Evolutionary conservation across 768 basidiomycete species (phyloP).

Genomic region (Mycena amicta): DNA sequence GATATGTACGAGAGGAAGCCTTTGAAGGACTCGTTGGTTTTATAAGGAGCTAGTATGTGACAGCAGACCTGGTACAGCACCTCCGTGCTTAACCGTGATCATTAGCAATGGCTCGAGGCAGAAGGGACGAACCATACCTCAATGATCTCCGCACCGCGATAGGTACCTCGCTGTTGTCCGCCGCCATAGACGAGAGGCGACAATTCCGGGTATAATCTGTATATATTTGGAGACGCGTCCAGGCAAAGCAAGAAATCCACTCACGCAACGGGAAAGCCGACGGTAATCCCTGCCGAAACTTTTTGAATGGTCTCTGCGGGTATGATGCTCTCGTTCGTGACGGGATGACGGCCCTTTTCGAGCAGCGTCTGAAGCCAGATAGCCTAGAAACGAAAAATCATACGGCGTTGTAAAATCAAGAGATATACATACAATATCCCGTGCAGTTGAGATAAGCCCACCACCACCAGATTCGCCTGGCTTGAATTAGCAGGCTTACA

Average conservation of each 20-base stretch:
- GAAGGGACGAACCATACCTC: neutral
- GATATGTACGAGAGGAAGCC: conserved; percentile 27
- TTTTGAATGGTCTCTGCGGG: conserved; percentile 19
- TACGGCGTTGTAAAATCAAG: too few relatives aligned
- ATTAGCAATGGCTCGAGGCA: neutral
- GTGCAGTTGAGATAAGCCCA: conserved; percentile 26
- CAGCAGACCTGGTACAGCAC: neutral
- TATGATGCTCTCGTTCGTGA: conserved; percentile 17
- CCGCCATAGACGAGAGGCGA: conserved; percentile 29
- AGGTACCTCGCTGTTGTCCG: conserved; percentile 22
- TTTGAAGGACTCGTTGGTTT: neutral
- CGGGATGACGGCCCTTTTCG: conserved; percentile 19
- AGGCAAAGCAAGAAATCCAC: neutral
- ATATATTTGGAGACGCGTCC: neutral
- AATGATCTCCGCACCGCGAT: conserved; percentile 27
- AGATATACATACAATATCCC: conserved; percentile 25
- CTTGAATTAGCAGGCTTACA: neutral
- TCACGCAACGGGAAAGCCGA: conserved; percentile 19
- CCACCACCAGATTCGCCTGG: conserved; percentile 24
- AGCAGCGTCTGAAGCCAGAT: conserved; percentile 28
- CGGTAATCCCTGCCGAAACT: conserved; percentile 23
- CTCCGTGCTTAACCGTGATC: conserved; percentile 15
- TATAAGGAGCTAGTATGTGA: neutral
- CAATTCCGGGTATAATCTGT: conserved; percentile 23
- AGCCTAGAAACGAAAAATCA: conserved; percentile 5